Evolutionary conservation across 148 eudicot genomes (phyloP), one percentile per base, ranked within the genome.

Genomic region (Cornus florida): DNA sequence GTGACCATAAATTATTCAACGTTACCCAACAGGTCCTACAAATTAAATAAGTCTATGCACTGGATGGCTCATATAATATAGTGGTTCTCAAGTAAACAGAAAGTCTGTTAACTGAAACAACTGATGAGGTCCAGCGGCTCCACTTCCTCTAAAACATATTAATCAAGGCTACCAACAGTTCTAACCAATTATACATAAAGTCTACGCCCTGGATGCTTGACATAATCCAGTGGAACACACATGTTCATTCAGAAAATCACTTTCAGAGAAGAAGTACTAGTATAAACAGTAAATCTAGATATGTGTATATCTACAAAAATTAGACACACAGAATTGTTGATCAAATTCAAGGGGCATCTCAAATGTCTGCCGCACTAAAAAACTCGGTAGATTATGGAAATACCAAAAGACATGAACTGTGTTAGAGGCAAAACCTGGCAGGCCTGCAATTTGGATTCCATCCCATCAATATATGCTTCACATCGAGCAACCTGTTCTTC

Each of bases 401-500:
- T 11, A 59, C 23, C 71, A 74, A 77, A 79, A 43, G 59, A n/a
- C 53, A 71, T 46, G n/a, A 72, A 10, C 8, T 28, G 2, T 22
- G 57, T 11, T 74, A n/a, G 22, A 70, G 41, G 9, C 60, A 48
- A 70, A 93, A 62, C 99, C 99, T 96, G 86, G 87, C 93, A 93
- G 48, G 94, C 89, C 84, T 90, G 95, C 87, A 96, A 83, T 84
- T 96, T 96, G 57, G 97, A 86, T 82, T 93, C 97, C 95, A 93
- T 91, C 69, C 94, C 98, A 77, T 91, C 89, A 75, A 96, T 96
- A 78, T 92, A 96, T 65, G 94, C 92, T 85, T 96, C 99, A 84
- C 92, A 96, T 74, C 97, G 92, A 84, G 95, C 89, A 85, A 96
- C 91, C 79, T 96, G 98, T 84, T 92, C 98, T 82, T 96, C 99